phyloP scores from a whole-genome alignment of 768 basidiomycete genomes.

The Neoboletus brunneissimus region DNA sequence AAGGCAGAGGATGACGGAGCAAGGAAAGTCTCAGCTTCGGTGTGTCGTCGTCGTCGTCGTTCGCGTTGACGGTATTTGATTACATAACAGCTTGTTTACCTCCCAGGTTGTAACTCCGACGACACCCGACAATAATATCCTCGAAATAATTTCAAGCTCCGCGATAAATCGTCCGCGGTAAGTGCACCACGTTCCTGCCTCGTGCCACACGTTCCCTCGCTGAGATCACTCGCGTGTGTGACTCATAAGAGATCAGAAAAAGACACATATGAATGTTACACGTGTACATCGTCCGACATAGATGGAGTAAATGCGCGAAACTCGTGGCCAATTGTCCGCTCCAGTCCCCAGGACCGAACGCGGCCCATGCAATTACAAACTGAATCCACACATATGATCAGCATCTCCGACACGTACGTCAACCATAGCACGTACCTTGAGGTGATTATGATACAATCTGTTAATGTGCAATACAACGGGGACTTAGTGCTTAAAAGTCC shows the following conservation, averaged over 20 bases:
- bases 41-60: slow-evolving; percentile 23
- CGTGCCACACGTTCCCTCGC: slow-evolving; percentile 14
- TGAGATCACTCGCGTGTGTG: slow-evolving; percentile 25
- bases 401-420: neutral
- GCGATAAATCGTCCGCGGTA: neutral
- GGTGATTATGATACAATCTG: slow-evolving; percentile 23
- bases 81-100: slow-evolving; percentile 25
- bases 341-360: slow-evolving; percentile 15
- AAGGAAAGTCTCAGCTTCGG: slow-evolving; percentile 19
- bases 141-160: slow-evolving; percentile 11
- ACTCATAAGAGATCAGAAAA: slow-evolving; percentile 1
- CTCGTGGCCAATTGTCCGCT: neutral
- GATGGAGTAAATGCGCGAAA: slow-evolving; percentile 2
- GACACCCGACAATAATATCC: neutral
- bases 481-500: slow-evolving; percentile 31
- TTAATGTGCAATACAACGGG: slow-evolving; percentile 8
- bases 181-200: slow-evolving; percentile 21
- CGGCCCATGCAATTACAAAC: slow-evolving; percentile 11
- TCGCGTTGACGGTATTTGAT: slow-evolving; percentile 12
- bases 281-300: slow-evolving; percentile 15
- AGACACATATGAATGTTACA: slow-evolving; percentile 9
- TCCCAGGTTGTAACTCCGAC: slow-evolving; percentile 20
- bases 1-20: no score
- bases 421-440: slow-evolving; percentile 8
- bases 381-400: slow-evolving; percentile 1